Evolutionary conservation across 2,329 filamentous ascomycete genomes (phyloP).

Genomic region (Aspergillus ruber): DNA sequence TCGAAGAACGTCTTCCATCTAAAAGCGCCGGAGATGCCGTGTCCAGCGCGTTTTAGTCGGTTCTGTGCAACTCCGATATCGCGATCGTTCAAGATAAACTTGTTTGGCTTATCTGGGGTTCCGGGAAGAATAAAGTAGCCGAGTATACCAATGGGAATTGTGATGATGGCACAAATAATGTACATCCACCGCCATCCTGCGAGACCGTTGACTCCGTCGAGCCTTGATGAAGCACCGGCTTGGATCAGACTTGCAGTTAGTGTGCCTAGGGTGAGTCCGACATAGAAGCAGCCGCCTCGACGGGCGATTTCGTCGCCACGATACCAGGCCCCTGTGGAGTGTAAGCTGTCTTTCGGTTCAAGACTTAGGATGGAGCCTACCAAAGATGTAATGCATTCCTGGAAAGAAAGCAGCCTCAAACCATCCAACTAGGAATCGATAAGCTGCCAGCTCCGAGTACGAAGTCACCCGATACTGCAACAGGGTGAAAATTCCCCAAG

Average conservation of each 20-base stretch:
- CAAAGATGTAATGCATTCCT: constrained; percentile 31
- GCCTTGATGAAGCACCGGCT: constrained; percentile 34
- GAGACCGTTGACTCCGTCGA: constrained; percentile 42
- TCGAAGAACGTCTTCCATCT: constrained; percentile 21
- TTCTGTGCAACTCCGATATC: constrained; percentile 44
- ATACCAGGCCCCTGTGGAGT: constrained; percentile 40
- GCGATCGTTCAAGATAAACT: constrained; percentile 38
- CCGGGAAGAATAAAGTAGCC: constrained; percentile 50
- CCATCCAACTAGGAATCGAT: constrained; percentile 50
- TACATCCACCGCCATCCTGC: constrained; percentile 54
- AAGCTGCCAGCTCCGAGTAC: constrained; percentile 47
- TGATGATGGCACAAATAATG: constrained; percentile 49
- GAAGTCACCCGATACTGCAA: constrained; percentile 47
- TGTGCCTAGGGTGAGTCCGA: constrained; percentile 47
- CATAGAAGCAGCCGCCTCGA: constrained; percentile 48
- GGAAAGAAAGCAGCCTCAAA: constrained; percentile 45
- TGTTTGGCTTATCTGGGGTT: constrained; percentile 46
- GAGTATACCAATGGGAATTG: constrained; percentile 48
- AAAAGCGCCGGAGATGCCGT: constrained; percentile 27
- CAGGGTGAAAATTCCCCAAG: constrained; percentile 53
- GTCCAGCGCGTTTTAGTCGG: constrained; percentile 42
- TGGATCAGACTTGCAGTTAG: constrained; percentile 49
- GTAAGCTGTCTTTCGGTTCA: neutral
- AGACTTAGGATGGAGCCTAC: constrained; percentile 8
- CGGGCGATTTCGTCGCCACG: constrained; percentile 43